phyloP scores from a whole-genome alignment of 345 rosid genomes.

The Salix viminalis region DNA sequence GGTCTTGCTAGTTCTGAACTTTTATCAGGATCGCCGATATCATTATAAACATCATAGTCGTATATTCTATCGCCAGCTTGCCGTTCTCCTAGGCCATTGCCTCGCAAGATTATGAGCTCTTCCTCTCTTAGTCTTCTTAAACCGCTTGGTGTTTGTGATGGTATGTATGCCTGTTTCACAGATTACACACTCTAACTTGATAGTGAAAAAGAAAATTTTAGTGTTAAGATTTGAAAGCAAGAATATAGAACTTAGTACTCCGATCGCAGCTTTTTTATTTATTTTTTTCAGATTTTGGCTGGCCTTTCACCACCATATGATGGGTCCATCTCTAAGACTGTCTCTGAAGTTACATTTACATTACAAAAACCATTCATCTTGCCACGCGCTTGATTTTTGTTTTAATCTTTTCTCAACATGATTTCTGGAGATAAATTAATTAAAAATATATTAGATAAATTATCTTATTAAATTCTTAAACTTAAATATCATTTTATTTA shows the following conservation, averaged over 20 bases:
- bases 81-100: conserved; percentile 62
- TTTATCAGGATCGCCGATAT: conserved; percentile 61
- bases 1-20: conserved; percentile 24
- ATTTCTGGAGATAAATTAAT: too few relatives aligned
- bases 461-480: too few relatives aligned
- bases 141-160: conserved; percentile 59
- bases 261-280: not conserved
- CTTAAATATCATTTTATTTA: too few relatives aligned
- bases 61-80: conserved; percentile 51
- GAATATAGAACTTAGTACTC: not conserved
- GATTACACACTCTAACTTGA: not conserved
- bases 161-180: conserved; percentile 45
- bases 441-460: too few relatives aligned
- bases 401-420: too few relatives aligned
- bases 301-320: not conserved
- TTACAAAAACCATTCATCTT: too few relatives aligned
- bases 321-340: too few relatives aligned
- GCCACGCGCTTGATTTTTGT: too few relatives aligned
- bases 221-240: too few relatives aligned
- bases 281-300: not conserved
- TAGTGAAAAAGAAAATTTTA: too few relatives aligned
- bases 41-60: conserved; percentile 79
- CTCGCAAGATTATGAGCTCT: conserved; percentile 52
- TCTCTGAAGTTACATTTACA: too few relatives aligned
- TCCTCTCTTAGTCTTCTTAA: conserved; percentile 45